Evolutionary conservation across 192 early-diverging fungal species (phyloP), one percentile per base, ranked within the genome.

Genomic region (Backusella westeae): DNA sequence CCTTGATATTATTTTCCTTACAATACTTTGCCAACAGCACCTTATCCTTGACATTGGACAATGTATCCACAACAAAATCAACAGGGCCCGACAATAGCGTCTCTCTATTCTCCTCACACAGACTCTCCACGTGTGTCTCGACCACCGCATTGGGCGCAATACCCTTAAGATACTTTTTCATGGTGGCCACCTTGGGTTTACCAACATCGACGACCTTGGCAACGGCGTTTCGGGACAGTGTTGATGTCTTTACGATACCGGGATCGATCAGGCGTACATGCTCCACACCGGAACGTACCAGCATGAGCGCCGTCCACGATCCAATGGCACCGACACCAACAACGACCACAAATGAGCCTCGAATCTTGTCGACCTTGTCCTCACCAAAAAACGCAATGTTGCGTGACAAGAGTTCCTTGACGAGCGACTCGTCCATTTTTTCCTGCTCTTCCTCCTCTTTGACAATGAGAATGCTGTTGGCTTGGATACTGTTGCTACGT

Each of bases 291-390:
- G 94, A 93, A 56, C 97, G 88, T 53, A 94, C 75, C 34, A 99
- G 86, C 96, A 99, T 96, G 59, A 94, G 86, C 2, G 96, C 94
- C 14, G 95, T 90, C 89, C 91, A 91, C 19, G 91, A 91, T 49
- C 96, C 97, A 6, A 99, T 95, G 0, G 96, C 96, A 10, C 97
- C 97, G 4, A 93, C 88, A 34, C 97, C 97, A 10, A 99, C 95
- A 21, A 99, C 93, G 56, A 99, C 84, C 3, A 99, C 95, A 81
- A 92, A 93, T 6, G 95, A 88, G 19, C 85, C 75, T 15, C 94
- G 91, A 21, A 98, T 75, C 65, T 90, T 85, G 0, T 84, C 76
- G 39, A 97, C 87, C 1, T 94, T 94, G 42, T 94, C 92, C 59
- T 94, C 88, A 0, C 96, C 96, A 66, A 99, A 80, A 78, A 99